Base-by-base conservation (phyloP, 108 stramenopile species). In the Nannochloropsis salina region DNA sequence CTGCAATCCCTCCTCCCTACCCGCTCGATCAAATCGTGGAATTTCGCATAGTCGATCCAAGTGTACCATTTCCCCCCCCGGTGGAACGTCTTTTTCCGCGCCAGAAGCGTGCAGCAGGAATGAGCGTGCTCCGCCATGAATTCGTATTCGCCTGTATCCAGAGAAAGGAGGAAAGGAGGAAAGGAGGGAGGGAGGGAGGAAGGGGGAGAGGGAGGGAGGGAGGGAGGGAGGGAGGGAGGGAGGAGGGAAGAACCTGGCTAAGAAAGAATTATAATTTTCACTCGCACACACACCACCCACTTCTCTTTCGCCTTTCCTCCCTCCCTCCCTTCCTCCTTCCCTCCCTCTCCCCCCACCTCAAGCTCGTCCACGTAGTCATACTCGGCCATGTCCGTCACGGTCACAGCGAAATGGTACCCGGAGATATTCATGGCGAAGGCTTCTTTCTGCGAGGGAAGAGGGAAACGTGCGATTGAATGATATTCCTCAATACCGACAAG, bases 51-150 rank as follows among this genome's bases (percentile, higher is more conserved):
- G 8, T 74, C 6, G n/a, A 74, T 97, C 98, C 98, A 98, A 8
- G 98, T 97, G 80, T 91, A 91, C 98, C 98, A 98, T 87, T 87
- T 89, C 22, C 95, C 92, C 91, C 95, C 95, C 5, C 95, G 94
- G 43, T 95, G 86, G 85, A 85, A 89, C 43, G 86, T 89, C 8
- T 86, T 43, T n/a, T 84, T 47, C 40, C 85, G 15, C 15, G 97
- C 96, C 43, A 98, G 90, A 43, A 98, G 89, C n/a, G 96, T 94
- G 81, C 95, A 95, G 84, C 94, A 94, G 11, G 96, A 96, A 87
- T 98, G 98, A 83, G 95, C 95, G 90, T 98, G 98, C 87, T 96
- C 95, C 85, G 94, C 95, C 18, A 96, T 96, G 82, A 97, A 88
- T 81, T 91, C 95, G 84, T 98, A 98, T 80, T 93, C 91, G 22